These are phyloP conservation scores for Diaporthe caulivora DNA, from an alignment of 2,329 filamentous ascomycete genomes.

Conservation along the genomic window DNA sequence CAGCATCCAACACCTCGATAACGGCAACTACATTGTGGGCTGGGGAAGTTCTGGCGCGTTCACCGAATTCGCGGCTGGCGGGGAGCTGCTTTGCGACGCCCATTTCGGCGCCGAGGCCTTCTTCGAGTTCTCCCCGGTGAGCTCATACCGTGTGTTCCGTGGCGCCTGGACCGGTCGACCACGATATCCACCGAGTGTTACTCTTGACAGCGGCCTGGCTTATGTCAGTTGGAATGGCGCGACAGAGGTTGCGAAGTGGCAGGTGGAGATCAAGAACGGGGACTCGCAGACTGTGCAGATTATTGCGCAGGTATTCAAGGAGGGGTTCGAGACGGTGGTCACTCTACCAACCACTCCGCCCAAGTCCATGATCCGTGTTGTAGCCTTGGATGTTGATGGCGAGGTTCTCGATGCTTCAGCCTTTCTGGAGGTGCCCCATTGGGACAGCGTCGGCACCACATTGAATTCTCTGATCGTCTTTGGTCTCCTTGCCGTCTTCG, in stretches of 20 bases:
- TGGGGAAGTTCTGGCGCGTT: constrained; percentile 53
- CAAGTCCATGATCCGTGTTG: constrained; percentile 31
- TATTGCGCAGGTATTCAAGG: constrained; percentile 35
- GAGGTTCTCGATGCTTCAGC: constrained; percentile 32
- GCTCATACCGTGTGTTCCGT: constrained; percentile 42
- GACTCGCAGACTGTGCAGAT: constrained; percentile 26
- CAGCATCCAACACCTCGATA: constrained; percentile 65
- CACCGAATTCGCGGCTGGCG: constrained; percentile 39
- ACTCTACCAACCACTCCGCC: constrained; percentile 32
- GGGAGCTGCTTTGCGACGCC: constrained; percentile 41
- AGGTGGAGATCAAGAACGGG: constrained; percentile 38
- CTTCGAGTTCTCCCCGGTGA: constrained; percentile 40
- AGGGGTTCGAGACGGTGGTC: constrained; percentile 40
- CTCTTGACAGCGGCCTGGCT: constrained; percentile 33
- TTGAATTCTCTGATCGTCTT: constrained; percentile 31
- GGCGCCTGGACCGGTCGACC: constrained; percentile 39
- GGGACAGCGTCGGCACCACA: constrained; percentile 30
- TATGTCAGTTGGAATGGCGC: constrained; percentile 43
- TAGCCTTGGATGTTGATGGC: constrained; percentile 27
- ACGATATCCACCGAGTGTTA: constrained; percentile 29
- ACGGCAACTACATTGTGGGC: constrained; percentile 66
- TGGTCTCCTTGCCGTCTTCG: constrained; percentile 7
- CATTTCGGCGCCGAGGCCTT: constrained; percentile 39
- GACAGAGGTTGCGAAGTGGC: constrained; percentile 40
- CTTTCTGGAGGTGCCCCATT: constrained; percentile 32